Conservation (phyloP, 768 basidiomycete genomes). For the Auriscalpium microsporum region DNA sequence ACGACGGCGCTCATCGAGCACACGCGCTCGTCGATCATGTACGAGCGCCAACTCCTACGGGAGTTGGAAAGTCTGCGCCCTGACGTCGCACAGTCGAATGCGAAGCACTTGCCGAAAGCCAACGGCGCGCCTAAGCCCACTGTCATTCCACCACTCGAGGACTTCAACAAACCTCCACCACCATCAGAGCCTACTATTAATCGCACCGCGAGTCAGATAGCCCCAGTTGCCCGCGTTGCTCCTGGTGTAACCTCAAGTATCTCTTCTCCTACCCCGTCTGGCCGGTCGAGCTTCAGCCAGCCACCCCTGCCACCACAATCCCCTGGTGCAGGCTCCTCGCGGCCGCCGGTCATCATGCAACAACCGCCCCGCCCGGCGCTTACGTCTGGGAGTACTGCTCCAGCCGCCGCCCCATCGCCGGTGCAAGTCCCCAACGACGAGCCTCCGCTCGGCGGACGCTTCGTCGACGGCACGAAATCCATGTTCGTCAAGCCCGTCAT, state of each 20-base stretch:
- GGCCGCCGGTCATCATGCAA: not conserved
- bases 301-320: conserved; percentile 34
- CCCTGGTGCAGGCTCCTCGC: conserved; percentile 50
- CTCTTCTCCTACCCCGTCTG: conserved; percentile 9
- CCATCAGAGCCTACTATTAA: conserved; percentile 16
- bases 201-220: conserved; percentile 13
- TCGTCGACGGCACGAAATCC: conserved; percentile 70
- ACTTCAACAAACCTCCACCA: conserved; percentile 33
- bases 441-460: conserved; percentile 54
- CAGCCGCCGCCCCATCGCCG: conserved; percentile 23
- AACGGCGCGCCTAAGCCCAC: conserved; percentile 54
- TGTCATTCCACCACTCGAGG: conserved; percentile 57
- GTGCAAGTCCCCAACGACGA: conserved; percentile 23
- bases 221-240: conserved; percentile 11
- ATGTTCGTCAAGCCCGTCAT: conserved; percentile 61
- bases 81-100: conserved; percentile 63
- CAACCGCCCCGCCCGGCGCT: conserved; percentile 20
- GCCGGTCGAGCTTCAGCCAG: conserved; percentile 21
- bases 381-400: conserved; percentile 22
- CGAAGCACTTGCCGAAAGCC: conserved; percentile 40
- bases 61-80: conserved; percentile 80
- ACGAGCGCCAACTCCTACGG: conserved; percentile 79
- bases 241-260: not conserved
- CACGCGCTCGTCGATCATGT: conserved; percentile 84
- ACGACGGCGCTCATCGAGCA: conserved; percentile 88